A percentile compares a stretch with the other conserved stretches of the same genome.
These are phyloP conservation scores for Pseudopediastrum boryanum DNA, from an alignment of 139 green algal species.

Conservation along the genomic window DNA sequence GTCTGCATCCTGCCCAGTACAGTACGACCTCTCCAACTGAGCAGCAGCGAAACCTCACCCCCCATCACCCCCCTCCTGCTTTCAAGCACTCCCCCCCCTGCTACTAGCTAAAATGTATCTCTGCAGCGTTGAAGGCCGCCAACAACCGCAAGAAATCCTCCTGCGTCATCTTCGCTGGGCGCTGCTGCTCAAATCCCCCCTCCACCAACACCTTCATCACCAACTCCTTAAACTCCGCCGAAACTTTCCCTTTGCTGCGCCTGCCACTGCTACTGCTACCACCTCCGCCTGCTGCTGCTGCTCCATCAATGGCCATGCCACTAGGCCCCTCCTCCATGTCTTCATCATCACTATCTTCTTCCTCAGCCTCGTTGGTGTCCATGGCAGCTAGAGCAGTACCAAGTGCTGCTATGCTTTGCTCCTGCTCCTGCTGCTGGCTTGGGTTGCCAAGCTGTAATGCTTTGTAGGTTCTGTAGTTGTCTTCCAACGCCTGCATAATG, in stretches of 20 bases:
- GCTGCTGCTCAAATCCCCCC: conserved; percentile 73
- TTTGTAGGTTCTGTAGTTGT: conserved; percentile 73
- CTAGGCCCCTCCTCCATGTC: conserved; percentile 40
- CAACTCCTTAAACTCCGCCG: conserved; percentile 77
- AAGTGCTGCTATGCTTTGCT: conserved; percentile 29
- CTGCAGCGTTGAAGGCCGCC: conserved; percentile 88
- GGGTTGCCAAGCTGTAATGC: conserved; percentile 44
- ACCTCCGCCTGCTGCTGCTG: neutral
- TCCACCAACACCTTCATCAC: conserved; percentile 69
- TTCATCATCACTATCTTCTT: conserved; percentile 32
- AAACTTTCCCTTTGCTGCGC: conserved; percentile 52
- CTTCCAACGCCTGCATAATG: conserved; percentile 77
- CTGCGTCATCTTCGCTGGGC: conserved; percentile 91
- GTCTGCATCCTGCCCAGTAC: too few relatives aligned
- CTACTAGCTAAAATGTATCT: conserved; percentile 94
- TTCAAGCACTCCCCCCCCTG: neutral
- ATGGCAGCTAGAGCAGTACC: conserved; percentile 23
- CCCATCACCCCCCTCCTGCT: too few relatives aligned
- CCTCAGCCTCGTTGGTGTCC: conserved; percentile 39
- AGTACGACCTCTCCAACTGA: too few relatives aligned
- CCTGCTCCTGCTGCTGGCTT: conserved; percentile 21
- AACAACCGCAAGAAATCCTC: conserved; percentile 96
- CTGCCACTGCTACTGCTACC: conserved; percentile 8
- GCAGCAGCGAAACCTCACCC: too few relatives aligned
- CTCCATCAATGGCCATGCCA: conserved; percentile 35